Percentiles rank a stretch among this genome's conserved stretches.
Evolutionary conservation across 495 filamentous ascomycete species (phyloP).

Genomic region (Apodospora peruviana): DNA sequence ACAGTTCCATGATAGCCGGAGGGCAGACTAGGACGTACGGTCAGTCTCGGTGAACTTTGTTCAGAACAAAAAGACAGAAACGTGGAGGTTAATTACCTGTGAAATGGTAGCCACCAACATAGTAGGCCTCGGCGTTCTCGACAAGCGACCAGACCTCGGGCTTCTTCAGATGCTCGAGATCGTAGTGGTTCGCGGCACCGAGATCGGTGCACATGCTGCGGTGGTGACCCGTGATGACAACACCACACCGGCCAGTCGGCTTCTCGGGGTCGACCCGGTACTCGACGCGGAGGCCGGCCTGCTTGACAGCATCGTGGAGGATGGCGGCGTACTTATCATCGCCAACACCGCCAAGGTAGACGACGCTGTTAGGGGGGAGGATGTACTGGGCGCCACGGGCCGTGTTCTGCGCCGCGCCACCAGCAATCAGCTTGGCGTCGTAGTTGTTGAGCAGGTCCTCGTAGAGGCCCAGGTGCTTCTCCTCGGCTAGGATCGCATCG

Average conservation of each 20-base stretch:
- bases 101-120: conserved; percentile 79
- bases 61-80: background rate
- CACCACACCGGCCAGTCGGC: conserved; percentile 89
- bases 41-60: conserved; percentile 3
- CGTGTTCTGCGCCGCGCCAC: conserved; percentile 97
- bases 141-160: conserved; percentile 87
- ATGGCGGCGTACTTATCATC: conserved; percentile 85
- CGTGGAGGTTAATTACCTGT: conserved; percentile 38
- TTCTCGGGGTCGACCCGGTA: conserved; percentile 80
- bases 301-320: conserved; percentile 68
- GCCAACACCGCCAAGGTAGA: conserved; percentile 91
- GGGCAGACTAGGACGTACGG: conserved; percentile 66
- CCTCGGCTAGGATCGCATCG: conserved; percentile 94
- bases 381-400: conserved; percentile 96
- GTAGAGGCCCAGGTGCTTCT: conserved; percentile 82
- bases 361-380: conserved; percentile 75
- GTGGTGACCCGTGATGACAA: conserved; percentile 93
- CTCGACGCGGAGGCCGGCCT: conserved; percentile 83
- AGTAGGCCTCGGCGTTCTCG: conserved; percentile 81
- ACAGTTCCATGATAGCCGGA: conserved; percentile 80
- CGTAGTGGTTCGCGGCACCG: conserved; percentile 93
- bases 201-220: conserved; percentile 92
- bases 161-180: conserved; percentile 86
- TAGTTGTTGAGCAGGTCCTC: conserved; percentile 84
- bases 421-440: conserved; percentile 89